A percentile compares a stretch with the other conserved stretches of the same genome.
Evolutionary conservation across 2,329 filamentous ascomycete species (phyloP).

Genomic region (Penicillium sp.): DNA sequence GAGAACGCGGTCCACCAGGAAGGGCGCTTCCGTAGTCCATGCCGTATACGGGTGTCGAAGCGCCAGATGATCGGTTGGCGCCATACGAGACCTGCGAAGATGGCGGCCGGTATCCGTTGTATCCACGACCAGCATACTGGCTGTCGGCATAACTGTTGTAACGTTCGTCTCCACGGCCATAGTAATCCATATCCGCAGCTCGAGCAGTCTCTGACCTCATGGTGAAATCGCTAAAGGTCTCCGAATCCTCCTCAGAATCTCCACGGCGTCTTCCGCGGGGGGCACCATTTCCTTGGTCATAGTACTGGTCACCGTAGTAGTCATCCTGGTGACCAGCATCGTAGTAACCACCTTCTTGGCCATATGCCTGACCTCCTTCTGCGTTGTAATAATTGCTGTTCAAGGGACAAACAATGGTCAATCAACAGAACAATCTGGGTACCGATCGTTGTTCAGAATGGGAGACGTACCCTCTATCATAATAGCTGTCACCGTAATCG

Average conservation of each 20-base stretch:
- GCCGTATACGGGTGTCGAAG: constrained; percentile 93
- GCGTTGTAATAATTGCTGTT: constrained; percentile 90
- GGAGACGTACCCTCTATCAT: constrained; percentile 88
- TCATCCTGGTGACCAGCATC: constrained; percentile 66
- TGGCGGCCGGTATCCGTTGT: constrained; percentile 71
- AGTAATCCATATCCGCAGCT: constrained; percentile 97
- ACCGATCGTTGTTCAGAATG: too few species aligned
- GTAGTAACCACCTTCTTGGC: constrained; percentile 86
- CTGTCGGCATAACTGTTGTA: constrained; percentile 88
- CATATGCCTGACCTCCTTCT: constrained; percentile 63
- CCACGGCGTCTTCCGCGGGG: constrained; percentile 57
- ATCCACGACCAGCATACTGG: constrained; percentile 58
- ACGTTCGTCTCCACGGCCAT: constrained; percentile 89
- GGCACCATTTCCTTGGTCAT: constrained; percentile 64
- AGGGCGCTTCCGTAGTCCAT: constrained; percentile 90
- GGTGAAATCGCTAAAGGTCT: constrained; percentile 98
- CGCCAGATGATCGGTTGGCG: constrained; percentile 88
- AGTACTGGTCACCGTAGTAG: constrained; percentile 69
- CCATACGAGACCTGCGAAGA: constrained; percentile 96
- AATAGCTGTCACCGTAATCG: constrained; percentile 73
- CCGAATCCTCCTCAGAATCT: constrained; percentile 92
- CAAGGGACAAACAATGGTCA: too few species aligned
- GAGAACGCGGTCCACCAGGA: constrained; percentile 80
- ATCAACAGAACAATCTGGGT: too few species aligned
- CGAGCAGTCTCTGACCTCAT: constrained; percentile 99